These are phyloP conservation scores for Sporothrix dimorphospora DNA, from an alignment of 2,329 filamentous ascomycete species.

Conservation along the genomic window DNA sequence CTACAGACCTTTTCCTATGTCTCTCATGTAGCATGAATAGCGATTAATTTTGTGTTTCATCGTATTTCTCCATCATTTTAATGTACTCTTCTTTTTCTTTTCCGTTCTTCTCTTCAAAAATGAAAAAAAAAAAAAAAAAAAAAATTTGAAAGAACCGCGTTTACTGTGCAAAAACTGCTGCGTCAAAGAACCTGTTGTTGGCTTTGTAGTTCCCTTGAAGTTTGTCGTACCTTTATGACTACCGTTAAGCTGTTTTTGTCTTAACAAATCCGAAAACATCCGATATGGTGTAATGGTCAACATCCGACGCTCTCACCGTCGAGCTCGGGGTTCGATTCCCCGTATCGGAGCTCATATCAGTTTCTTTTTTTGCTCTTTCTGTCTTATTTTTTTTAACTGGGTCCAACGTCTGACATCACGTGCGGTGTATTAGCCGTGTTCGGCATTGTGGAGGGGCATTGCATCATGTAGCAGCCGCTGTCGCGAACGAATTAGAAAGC, in stretches of 20 bases:
- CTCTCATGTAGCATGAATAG: background rate
- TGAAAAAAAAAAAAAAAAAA: no score
- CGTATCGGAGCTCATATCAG: slow-evolving; percentile 32
- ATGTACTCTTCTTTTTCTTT: no score
- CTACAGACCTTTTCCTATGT: background rate
- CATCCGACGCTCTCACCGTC: slow-evolving; percentile 35
- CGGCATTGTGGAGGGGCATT: slow-evolving; percentile 30
- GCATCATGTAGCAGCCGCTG: slow-evolving; percentile 30
- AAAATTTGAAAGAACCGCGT: no score
- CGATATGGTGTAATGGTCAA: slow-evolving; percentile 35
- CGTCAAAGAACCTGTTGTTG: no score
- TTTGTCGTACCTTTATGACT: background rate
- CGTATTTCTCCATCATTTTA: no score
- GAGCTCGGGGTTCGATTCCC: slow-evolving; percentile 35
- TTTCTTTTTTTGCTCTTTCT: slow-evolving; percentile 5
- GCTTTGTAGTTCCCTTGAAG: background rate
- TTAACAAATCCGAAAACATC: slow-evolving; percentile 16
- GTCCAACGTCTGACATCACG: slow-evolving; percentile 9
- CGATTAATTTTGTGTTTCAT: no score
- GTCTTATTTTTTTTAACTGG: background rate
- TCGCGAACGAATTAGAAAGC: background rate
- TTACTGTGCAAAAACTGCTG: no score
- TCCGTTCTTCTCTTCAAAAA: no score
- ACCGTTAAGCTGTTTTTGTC: background rate
- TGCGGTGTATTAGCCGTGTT: background rate